Base-by-base conservation (phyloP, 129 eudicot genomes). In the Calendula officinalis region DNA sequence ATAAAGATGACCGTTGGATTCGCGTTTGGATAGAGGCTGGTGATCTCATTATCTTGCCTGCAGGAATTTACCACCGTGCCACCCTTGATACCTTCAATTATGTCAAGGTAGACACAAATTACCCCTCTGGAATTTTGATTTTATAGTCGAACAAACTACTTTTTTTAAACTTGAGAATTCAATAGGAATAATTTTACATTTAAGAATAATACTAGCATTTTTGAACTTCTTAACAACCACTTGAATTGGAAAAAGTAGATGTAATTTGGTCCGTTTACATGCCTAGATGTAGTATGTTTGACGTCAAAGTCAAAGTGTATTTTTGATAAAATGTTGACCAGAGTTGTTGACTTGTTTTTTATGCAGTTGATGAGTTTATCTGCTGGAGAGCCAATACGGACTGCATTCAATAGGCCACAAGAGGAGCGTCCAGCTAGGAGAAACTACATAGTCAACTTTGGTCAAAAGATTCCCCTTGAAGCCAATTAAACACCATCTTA, bases 301-400 rank as follows among this genome's bases (percentile, higher is more conserved):
- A 22, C 1, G 1, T 22, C 30, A 22, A 22, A 22, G 30, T 32
- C 8, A 6, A 39, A 13, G 13, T 10, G 61, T 56, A 8, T n/a
- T 5, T 5, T 71, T 50, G 69, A 39, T 37, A 8, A 49, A 5
- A 58, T 16, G 76, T 22, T 66, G 33, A 57, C 57, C 8, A 17
- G 5, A 60, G 43, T 10, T 64, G 12, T 38, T 57, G 15, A 13
- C 36, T 50, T 57, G 22, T 34, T 16, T 67, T 3, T 14, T 10
- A 17, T 72, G 83, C 84, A 90, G 95, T 66, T 90, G 80, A 90
- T 90, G 92, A 87, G 97, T 77, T 52, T 84, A 68, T 91, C 87
- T 46, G 81, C 84, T 77, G 98, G 98, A 50, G 96, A 91, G 71
- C 96, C 98, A 6, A 91, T 90, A 4, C 86, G 95, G 97, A 84